Percentiles rank a stretch among this genome's conserved stretches.
phyloP scores from a whole-genome alignment of 805 yeast species.

The Kuraishia capsulata region DNA sequence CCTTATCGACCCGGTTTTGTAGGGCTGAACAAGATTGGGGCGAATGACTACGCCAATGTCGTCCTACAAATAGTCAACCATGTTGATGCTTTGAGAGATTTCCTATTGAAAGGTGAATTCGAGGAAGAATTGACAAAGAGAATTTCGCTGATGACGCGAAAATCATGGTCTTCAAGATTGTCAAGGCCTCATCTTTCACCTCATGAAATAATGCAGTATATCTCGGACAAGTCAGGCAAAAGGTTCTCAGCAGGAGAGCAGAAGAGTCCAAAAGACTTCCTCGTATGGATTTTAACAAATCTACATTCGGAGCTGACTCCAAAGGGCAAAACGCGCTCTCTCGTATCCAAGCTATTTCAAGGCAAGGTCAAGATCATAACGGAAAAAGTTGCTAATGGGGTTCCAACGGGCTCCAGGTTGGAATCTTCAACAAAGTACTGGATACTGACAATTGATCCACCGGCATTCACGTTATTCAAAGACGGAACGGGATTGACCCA shows the following conservation, averaged over 20 bases:
- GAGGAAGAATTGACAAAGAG: constrained; percentile 28
- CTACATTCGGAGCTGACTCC: constrained; percentile 21
- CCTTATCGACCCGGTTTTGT: constrained; percentile 54
- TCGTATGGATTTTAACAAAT: constrained; percentile 51
- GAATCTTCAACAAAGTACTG: constrained; percentile 32
- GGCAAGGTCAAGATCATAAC: constrained; percentile 33
- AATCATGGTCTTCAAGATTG: constrained; percentile 54
- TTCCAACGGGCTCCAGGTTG: constrained; percentile 14
- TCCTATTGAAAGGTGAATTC: constrained; percentile 18
- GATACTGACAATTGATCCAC: constrained; percentile 50
- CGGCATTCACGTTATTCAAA: constrained; percentile 46
- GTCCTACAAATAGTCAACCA: constrained; percentile 50
- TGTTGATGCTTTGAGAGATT: constrained; percentile 38
- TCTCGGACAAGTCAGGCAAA: constrained; percentile 33
- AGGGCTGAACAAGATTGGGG: constrained; percentile 48
- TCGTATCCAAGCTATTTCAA: constrained; percentile 32
- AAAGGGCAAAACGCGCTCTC: constrained; percentile 9
- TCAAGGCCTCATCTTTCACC: constrained; percentile 59
- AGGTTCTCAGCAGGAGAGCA: constrained; percentile 28
- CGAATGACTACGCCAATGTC: constrained; percentile 49
- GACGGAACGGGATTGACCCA: constrained; percentile 31
- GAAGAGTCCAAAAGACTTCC: constrained; percentile 45
- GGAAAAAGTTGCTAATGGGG: constrained; percentile 20
- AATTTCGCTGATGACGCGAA: constrained; percentile 39
- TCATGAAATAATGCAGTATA: constrained; percentile 48